These are phyloP conservation scores for Pythium aquatile DNA, from an alignment of 352 stramenopile genomes.

Conservation along the genomic window DNA sequence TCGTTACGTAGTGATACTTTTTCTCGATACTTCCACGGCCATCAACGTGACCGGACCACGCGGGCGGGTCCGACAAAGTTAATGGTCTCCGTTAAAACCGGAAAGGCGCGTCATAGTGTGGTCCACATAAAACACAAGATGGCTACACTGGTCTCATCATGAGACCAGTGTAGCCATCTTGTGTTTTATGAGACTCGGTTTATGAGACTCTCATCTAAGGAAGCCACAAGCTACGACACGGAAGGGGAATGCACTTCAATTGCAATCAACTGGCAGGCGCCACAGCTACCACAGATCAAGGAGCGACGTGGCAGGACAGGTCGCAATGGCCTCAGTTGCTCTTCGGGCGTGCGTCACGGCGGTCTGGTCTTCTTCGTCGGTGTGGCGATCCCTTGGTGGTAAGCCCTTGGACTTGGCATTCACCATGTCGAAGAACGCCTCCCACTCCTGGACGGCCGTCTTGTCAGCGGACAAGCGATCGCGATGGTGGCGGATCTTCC, in stretches of 20 bases:
- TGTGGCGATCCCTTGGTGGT: neutral
- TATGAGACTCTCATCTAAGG: no score
- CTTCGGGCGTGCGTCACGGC: neutral
- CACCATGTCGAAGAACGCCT: constrained; percentile 57
- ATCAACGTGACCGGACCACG: neutral
- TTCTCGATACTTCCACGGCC: constrained; percentile 1
- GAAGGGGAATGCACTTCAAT: no score
- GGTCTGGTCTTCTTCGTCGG: neutral
- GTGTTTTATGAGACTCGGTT: no score
- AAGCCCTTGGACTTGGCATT: neutral
- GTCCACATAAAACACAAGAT: no score
- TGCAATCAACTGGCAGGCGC: no score
- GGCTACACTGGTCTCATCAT: no score
- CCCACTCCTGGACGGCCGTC: constrained; percentile 60
- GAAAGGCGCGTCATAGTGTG: no score
- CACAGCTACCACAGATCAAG: constrained; percentile 19
- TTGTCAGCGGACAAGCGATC: constrained; percentile 42
- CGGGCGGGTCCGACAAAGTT: neutral
- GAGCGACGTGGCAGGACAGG: constrained; percentile 22
- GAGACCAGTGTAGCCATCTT: no score
- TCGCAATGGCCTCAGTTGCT: constrained; percentile 11
- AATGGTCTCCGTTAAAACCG: neutral
- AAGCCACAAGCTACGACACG: no score
- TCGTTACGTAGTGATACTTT: neutral
- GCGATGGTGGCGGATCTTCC: constrained; percentile 40